Evolutionary conservation across 1,139 yeast species (phyloP), one percentile per base, ranked within the genome.

Genomic region (Geotrichum phurueaensis): DNA sequence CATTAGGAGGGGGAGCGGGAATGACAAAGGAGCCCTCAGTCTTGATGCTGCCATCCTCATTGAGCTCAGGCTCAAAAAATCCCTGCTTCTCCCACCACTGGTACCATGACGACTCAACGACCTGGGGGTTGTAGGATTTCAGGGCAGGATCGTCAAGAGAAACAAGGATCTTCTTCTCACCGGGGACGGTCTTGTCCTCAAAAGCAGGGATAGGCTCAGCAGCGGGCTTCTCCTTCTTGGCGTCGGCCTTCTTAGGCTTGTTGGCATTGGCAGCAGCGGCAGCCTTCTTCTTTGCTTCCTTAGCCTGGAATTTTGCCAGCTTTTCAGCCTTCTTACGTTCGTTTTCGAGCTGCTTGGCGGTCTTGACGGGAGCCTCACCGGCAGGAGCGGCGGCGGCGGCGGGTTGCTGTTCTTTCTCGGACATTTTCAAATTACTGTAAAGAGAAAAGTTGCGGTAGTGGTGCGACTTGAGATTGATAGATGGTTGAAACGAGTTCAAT

Each of bases 1-100:
- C 96, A 73, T 94, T 94, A 71, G 99, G 99, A 65, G 99, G 99
- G 55, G 99, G 99, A 27, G 97, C 96, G 51, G 99, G 98, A 69
- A 94, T 89, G 65, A 89, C 82, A 76, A 94, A 94, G 29, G 80
- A 74, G 66, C 98, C 98, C 72, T 85, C 92, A 51, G 94, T 87
- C 73, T 87, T 87, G 66, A 84, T 71, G 59, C 86, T 78, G 56
- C 97, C 98, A 68, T 85, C 85, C 61, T 78, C 82, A 55, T 86
- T 81, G 68, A 87, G 84, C 74, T 89, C 90, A 20, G 99, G 99
- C 76, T 87, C 86, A 71, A 94, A 94, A 69, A 83, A 85, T 23
- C 95, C 96, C 74, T 89, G 82, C 71, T 87, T 81, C 66, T 84
- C 87, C 99, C 99, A 94, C 99, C 99, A 94, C 36, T 84, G 84